Conservation (phyloP, 352 stramenopile genomes). For the Phytophthora uliginosa region DNA sequence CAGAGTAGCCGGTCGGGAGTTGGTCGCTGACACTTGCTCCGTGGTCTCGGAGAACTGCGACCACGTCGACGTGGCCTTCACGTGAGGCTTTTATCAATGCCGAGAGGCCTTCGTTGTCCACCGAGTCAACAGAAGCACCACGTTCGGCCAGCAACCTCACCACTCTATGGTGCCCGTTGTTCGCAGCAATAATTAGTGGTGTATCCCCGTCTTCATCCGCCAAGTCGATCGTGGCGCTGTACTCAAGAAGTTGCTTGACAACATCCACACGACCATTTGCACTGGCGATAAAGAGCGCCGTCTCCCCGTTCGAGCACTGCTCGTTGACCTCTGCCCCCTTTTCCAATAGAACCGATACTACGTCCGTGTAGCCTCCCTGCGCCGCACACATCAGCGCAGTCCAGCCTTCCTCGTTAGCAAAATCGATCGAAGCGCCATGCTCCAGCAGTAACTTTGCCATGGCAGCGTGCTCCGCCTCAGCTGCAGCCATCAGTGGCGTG, state of each 20-base stretch:
- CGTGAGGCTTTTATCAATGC: background rate
- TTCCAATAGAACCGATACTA: background rate
- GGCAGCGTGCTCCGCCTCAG: background rate
- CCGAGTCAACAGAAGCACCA: background rate
- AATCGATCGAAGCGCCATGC: background rate
- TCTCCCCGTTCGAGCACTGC: background rate
- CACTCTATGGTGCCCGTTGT: background rate
- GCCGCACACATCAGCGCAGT: slow-evolving; percentile 6
- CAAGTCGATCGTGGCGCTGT: background rate
- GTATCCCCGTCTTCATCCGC: background rate
- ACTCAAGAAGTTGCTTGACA: background rate
- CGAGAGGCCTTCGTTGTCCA: background rate
- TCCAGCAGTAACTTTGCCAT: slow-evolving; percentile 4
- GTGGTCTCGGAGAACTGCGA: background rate
- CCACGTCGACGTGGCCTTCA: background rate
- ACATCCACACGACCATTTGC: background rate
- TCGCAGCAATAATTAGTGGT: background rate
- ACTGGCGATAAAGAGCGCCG: background rate
- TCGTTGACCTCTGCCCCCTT: slow-evolving; percentile 1
- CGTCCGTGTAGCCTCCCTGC: background rate
- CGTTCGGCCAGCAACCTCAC: background rate
- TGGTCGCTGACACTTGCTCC: background rate
- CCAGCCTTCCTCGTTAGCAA: slow-evolving; percentile 3
- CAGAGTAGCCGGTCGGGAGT: background rate
- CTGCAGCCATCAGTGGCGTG: slow-evolving; percentile 2